A percentile compares a stretch with the other conserved stretches of the same genome.
Evolutionary conservation across 306 rosid genomes (phyloP).

Genomic region (Potentilla sterilis): DNA sequence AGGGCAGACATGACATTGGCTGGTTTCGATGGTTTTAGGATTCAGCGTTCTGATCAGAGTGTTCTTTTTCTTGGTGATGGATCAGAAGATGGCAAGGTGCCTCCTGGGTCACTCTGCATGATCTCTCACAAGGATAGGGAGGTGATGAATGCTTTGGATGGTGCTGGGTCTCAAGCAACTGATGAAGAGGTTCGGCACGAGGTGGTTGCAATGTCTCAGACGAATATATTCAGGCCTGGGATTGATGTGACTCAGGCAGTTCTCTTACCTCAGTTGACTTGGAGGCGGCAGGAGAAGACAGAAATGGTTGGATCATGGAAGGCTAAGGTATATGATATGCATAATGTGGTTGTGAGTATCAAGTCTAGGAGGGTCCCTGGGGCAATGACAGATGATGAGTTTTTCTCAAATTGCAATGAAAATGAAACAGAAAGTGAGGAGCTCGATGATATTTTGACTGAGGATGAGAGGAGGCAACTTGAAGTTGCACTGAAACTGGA

Average conservation of each 20-base stretch:
- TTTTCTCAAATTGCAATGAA: constrained; percentile 76
- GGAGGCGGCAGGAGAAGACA: constrained; percentile 93
- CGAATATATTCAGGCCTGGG: constrained; percentile 94
- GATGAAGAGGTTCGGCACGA: constrained; percentile 94
- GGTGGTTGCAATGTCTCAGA: constrained; percentile 90
- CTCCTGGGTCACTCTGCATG: constrained; percentile 91
- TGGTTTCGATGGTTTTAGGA: constrained; percentile 93
- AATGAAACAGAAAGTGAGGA: constrained; percentile 84
- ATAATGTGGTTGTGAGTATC: constrained; percentile 90
- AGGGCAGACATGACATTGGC: constrained; percentile 99
- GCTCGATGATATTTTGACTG: constrained; percentile 72
- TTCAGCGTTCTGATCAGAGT: constrained; percentile 95
- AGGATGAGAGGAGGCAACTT: constrained; percentile 88
- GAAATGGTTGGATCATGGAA: constrained; percentile 91
- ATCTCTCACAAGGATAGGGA: constrained; percentile 90
- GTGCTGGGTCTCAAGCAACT: constrained; percentile 75
- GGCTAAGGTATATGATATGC: constrained; percentile 97
- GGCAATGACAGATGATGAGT: constrained; percentile 91
- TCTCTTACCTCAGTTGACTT: constrained; percentile 89
- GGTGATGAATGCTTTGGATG: constrained; percentile 90
- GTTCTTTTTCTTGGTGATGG: constrained; percentile 90
- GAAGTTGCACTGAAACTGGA: constrained; percentile 84
- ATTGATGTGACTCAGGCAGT: constrained; percentile 96
- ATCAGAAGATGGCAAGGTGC: constrained; percentile 78
- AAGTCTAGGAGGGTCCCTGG: constrained; percentile 96